These are phyloP conservation scores for Leccinellum albellum DNA, from an alignment of 768 basidiomycete species.

Conservation along the genomic window DNA sequence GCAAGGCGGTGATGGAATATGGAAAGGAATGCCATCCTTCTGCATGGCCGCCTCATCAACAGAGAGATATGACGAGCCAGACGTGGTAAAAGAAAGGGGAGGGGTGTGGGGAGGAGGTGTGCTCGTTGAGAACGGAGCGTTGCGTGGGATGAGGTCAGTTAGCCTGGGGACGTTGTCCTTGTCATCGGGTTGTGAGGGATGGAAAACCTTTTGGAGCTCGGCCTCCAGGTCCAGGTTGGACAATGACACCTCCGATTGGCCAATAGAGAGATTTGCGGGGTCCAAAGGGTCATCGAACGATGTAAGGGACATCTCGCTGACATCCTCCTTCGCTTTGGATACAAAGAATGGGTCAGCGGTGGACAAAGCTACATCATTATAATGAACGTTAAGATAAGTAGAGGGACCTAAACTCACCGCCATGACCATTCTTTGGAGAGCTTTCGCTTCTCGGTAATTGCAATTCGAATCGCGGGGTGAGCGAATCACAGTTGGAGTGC, in stretches of 20 bases:
- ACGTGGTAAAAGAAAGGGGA: conserved; percentile 16
- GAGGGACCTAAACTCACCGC: conserved; percentile 11
- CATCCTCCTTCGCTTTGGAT: conserved; percentile 24
- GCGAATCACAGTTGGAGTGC: conserved; percentile 24
- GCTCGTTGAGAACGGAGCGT: conserved; percentile 22
- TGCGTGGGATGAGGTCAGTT: conserved; percentile 23
- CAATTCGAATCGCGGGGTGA: conserved; percentile 35
- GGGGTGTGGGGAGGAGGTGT: conserved; percentile 26
- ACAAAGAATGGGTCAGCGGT: conserved; percentile 21
- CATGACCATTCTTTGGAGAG: conserved; percentile 17
- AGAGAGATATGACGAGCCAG: conserved; percentile 17
- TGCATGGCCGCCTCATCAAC: conserved; percentile 6
- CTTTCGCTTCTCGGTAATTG: conserved; percentile 17
- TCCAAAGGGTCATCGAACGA: conserved; percentile 30
- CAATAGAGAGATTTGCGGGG: conserved; percentile 33
- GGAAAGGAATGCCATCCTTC: conserved; percentile 1
- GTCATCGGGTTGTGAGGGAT: conserved; percentile 9
- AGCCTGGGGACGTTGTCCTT: conserved; percentile 19
- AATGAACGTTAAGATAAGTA: neutral
- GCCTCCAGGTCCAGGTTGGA: conserved; percentile 31
- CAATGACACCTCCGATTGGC: conserved; percentile 35
- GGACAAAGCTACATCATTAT: conserved; percentile 7
- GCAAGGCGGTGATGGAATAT: conserved; percentile 4
- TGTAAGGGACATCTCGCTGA: conserved; percentile 23
- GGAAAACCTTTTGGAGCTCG: conserved; percentile 25